Base-by-base conservation (phyloP, 75 land plant species). In the Sequoiadendron giganteum region DNA sequence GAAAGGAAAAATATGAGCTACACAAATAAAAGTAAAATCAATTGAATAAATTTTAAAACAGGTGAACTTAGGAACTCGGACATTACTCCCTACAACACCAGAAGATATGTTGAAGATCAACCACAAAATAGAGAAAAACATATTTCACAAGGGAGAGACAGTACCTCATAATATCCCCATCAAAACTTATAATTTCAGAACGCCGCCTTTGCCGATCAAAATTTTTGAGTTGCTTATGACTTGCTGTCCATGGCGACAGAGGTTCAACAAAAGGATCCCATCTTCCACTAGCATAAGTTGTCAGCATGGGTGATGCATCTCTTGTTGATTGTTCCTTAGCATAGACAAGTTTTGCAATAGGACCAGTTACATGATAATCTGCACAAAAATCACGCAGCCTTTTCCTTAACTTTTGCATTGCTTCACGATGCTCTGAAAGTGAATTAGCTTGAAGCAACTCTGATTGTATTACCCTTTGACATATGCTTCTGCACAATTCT, bases 301-400 rank as follows among this genome's bases (percentile, higher is more conserved):
- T 90, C 42, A 94, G 92, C 81, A 90, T 90, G 54, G 91, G 91
- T 42, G 92, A 88, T 49, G 90, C 80, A 9, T 90, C 94, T 86
- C 92, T 93, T 40, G 90, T 34, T 40, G 90, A 28, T 73, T 92
- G 90, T 61, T 93, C 96, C 81, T 87, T 93, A 83, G 95, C 91
- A 88, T 97, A 97, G 34, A 96, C 89, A 38, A 92, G 88, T 86
- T 90, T 95, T 38, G 99, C 93, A 70, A 94, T 89, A 42, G 94
- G 94, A 73, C 99, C 99, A 72, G 94, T 93, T 81, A 96, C 94
- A 85, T 95, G 97, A 85, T 97, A 97, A 83, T 96, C 96, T 34
- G 91, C 84, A 92, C 96, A 96, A 86, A 98, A 89, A 78, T 97
- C 97, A 49, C 91, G 94, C 83, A 98, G 90, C 86, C 88, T 93